These are phyloP conservation scores for Aspergillus viridinutans DNA, from an alignment of 2,329 filamentous ascomycete species.

Conservation along the genomic window DNA sequence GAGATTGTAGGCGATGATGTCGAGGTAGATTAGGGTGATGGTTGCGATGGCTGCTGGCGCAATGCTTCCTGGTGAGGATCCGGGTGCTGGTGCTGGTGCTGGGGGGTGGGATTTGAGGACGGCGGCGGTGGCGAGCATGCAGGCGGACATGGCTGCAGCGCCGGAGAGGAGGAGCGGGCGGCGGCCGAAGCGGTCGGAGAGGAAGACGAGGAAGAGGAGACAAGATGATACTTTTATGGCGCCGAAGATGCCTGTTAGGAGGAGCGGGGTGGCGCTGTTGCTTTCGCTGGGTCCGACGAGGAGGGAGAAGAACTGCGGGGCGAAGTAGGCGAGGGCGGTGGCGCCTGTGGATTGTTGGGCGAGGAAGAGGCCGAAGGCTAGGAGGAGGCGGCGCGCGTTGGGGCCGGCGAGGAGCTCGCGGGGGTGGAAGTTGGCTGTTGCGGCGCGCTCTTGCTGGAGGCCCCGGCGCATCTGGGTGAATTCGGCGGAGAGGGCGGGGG, in stretches of 20 bases:
- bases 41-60: conserved; percentile 49
- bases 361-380: conserved; percentile 47
- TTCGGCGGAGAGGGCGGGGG: conserved; percentile 37
- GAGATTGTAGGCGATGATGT: conserved; percentile 46
- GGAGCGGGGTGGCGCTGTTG: conserved; percentile 42
- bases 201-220: conserved; percentile 49
- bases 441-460: conserved; percentile 44
- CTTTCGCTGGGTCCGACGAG: conserved; percentile 42
- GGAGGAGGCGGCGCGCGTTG: conserved; percentile 43
- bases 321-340: conserved; percentile 53
- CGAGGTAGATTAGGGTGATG: conserved; percentile 53
- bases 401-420: conserved; percentile 45
- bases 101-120: conserved; percentile 19
- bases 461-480: conserved; percentile 50
- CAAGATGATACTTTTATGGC: conserved; percentile 52
- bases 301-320: conserved; percentile 52
- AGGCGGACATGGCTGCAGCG: conserved; percentile 40
- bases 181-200: conserved; percentile 51
- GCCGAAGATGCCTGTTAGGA: conserved; percentile 53
- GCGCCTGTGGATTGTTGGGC: conserved; percentile 53
- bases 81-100: no score
- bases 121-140: conserved; percentile 46
- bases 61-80: conserved; percentile 11
- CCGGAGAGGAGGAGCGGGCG: conserved; percentile 50
- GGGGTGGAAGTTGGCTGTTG: conserved; percentile 42